These are phyloP conservation scores for Zasmidium cellare DNA, from an alignment of 2,329 filamentous ascomycete species.

Conservation along the genomic window DNA sequence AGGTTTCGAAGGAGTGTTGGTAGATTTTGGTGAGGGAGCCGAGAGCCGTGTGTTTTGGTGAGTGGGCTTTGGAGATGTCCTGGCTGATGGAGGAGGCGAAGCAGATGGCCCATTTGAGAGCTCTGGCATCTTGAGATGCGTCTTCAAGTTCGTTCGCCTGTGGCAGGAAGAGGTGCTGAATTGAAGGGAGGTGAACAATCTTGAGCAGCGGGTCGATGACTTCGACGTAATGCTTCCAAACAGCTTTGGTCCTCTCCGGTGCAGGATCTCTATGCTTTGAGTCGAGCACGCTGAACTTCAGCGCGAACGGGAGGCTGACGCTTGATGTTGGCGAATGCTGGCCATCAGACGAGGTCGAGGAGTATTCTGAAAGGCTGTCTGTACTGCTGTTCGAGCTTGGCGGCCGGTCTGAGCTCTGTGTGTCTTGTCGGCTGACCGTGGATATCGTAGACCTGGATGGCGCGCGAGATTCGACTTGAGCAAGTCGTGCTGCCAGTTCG, in stretches of 20 bases:
- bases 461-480: background rate
- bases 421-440: constrained; percentile 2
- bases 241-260: constrained; percentile 15
- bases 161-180: constrained; percentile 17
- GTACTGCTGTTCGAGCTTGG: background rate
- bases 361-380: background rate
- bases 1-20: constrained; percentile 13
- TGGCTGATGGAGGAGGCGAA: constrained; percentile 22
- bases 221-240: constrained; percentile 21
- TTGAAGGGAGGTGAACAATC: constrained; percentile 16
- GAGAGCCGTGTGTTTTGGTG: constrained; percentile 4
- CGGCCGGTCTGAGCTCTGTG: background rate
- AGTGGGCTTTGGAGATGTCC: constrained; percentile 4
- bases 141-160: constrained; percentile 7
- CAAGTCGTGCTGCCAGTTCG: background rate
- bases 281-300: background rate
- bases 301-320: constrained; percentile 2
- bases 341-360: background rate
- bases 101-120: constrained; percentile 20
- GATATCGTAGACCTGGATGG: background rate
- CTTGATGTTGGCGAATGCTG: background rate
- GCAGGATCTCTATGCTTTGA: constrained; percentile 8
- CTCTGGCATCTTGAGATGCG: constrained; percentile 10
- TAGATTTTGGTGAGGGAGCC: constrained; percentile 12
- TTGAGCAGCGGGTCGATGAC: constrained; percentile 23